Conservation (phyloP, 2,329 filamentous ascomycete genomes). For the Mariannaea elegans region DNA sequence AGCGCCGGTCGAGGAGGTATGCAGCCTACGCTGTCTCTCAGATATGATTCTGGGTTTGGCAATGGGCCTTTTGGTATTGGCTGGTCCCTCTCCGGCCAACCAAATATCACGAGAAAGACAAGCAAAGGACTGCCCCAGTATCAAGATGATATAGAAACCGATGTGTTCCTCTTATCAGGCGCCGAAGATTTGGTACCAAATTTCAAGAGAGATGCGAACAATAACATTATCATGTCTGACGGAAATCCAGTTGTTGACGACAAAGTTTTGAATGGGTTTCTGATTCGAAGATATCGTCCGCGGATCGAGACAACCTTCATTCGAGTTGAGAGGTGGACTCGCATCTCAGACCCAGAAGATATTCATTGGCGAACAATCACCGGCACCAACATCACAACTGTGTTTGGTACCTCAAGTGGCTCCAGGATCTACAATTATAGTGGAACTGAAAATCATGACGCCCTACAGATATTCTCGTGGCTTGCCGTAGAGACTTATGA, state of each 20-base stretch:
- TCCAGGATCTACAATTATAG: background rate
- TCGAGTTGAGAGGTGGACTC: background rate
- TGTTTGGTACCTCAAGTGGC: background rate
- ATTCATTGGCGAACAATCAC: constrained; percentile 1
- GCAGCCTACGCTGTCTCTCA: background rate
- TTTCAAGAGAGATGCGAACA: background rate
- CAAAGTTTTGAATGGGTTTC: background rate
- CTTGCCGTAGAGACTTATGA: background rate
- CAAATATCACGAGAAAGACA: background rate
- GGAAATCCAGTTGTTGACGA: background rate
- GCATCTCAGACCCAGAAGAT: background rate
- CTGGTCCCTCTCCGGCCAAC: background rate
- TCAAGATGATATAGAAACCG: background rate
- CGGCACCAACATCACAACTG: background rate
- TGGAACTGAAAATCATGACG: background rate
- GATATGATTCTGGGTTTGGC: constrained; percentile 2
- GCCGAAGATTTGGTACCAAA: background rate
- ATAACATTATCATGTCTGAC: background rate
- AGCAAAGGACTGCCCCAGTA: background rate
- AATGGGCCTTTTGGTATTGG: constrained; percentile 9
- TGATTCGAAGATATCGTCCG: background rate
- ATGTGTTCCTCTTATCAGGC: background rate
- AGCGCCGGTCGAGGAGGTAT: background rate
- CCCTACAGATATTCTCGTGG: constrained; percentile 6
- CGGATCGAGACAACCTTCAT: background rate